These are phyloP conservation scores for Citrus inodora DNA, from an alignment of 345 rosid genomes.

Conservation along the genomic window DNA sequence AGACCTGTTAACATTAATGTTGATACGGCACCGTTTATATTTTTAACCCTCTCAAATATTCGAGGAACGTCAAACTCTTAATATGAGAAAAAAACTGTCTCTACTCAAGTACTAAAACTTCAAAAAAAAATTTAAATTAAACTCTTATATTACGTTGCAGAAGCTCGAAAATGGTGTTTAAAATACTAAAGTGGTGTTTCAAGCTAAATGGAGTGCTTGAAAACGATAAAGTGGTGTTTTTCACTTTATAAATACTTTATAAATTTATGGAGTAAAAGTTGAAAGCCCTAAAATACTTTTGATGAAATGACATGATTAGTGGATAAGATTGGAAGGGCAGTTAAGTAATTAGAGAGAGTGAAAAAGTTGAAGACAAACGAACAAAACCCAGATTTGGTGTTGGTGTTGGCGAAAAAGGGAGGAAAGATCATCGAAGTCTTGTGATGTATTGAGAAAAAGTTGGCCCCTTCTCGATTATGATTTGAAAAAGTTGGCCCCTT, in stretches of 20 bases:
- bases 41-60: too few species aligned
- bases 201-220: background rate
- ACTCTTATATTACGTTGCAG: too few species aligned
- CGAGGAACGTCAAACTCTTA: too few species aligned
- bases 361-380: background rate
- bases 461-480: background rate
- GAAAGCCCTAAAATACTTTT: background rate
- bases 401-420: slow-evolving; percentile 3
- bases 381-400: slow-evolving; percentile 13
- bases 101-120: too few species aligned
- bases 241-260: background rate
- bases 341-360: background rate
- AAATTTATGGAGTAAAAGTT: background rate
- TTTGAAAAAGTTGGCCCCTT: slow-evolving; percentile 5
- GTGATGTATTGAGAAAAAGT: background rate
- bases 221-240: background rate
- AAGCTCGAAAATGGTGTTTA: too few species aligned
- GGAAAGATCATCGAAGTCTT: background rate
- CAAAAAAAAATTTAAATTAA: too few species aligned
- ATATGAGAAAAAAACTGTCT: fast-evolving
- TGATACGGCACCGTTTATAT: too few species aligned
- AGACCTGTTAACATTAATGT: too few species aligned
- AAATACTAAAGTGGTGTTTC: too few species aligned
- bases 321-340: slow-evolving; percentile 16
- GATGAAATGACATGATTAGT: background rate